Conservation (phyloP, 2,329 filamentous ascomycete genomes). For the Madurella fahalii region DNA sequence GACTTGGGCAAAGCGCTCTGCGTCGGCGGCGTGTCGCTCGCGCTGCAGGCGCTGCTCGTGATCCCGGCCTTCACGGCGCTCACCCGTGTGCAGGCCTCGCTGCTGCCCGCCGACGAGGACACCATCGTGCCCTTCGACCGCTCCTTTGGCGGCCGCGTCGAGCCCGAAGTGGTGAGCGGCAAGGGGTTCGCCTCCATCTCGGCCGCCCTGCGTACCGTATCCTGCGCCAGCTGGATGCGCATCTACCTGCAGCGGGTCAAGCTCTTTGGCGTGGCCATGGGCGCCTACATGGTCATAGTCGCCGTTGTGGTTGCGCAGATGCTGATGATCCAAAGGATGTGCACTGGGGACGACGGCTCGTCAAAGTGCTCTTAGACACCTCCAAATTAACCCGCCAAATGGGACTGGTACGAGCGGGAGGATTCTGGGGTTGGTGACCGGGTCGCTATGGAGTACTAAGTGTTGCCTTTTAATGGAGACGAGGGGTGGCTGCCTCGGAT, state of each 20-base stretch:
- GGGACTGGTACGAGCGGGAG: background rate
- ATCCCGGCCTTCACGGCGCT: slow-evolving; percentile 75
- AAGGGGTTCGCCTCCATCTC: slow-evolving; percentile 65
- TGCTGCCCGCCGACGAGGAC: slow-evolving; percentile 76
- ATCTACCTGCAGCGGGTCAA: slow-evolving; percentile 74
- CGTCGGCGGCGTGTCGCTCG: slow-evolving; percentile 43
- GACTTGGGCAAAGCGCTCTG: slow-evolving; percentile 45
- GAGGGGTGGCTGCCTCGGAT: too few relatives aligned
- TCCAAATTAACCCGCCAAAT: background rate
- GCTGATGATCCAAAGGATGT: slow-evolving; percentile 42
- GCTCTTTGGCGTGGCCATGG: slow-evolving; percentile 55
- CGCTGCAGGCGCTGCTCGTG: slow-evolving; percentile 58
- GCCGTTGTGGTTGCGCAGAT: slow-evolving; percentile 24
- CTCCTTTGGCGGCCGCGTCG: slow-evolving; percentile 72
- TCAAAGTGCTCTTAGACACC: background rate
- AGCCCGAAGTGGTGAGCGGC: slow-evolving; percentile 69
- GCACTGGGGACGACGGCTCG: background rate
- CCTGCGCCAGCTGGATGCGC: slow-evolving; percentile 65
- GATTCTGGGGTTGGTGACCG: background rate
- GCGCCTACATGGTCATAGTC: slow-evolving; percentile 43
- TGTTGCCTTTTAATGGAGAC: too few relatives aligned
- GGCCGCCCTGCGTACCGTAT: slow-evolving; percentile 78
- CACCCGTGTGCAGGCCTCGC: slow-evolving; percentile 78
- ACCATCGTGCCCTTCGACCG: slow-evolving; percentile 89
- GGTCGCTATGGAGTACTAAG: too few relatives aligned